These are phyloP conservation scores for Syncephalastrum contaminatum DNA, from an alignment of 371 early-diverging fungal genomes.

Conservation along the genomic window DNA sequence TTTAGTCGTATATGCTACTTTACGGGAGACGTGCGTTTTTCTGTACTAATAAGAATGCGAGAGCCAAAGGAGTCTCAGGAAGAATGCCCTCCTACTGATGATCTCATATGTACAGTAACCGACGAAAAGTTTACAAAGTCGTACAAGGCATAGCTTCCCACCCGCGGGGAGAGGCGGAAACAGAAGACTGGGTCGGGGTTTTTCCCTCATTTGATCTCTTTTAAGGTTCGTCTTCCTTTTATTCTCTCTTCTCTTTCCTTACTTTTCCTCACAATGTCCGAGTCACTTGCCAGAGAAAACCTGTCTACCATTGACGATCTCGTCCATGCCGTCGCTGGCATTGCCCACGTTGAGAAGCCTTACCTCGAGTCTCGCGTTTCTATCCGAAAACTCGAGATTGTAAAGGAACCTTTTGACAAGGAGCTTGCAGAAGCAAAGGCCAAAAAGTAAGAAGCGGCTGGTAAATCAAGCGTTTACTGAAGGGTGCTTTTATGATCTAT, in stretches of 20 bases:
- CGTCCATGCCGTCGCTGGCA: constrained; percentile 35
- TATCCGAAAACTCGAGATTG: constrained; percentile 26
- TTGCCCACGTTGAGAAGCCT: constrained; percentile 41
- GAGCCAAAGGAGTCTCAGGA: no score
- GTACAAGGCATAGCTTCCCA: no score
- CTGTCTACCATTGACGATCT: constrained; percentile 28
- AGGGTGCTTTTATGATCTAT: background rate
- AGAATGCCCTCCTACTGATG: no score
- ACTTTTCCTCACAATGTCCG: constrained; percentile 21
- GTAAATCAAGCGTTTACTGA: background rate
- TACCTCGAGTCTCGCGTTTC: constrained; percentile 24
- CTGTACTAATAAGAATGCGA: no score
- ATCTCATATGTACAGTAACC: no score
- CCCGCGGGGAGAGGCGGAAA: no score
- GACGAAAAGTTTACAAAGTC: no score
- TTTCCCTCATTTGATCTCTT: background rate
- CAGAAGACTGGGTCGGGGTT: no score
- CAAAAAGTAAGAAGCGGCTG: constrained; percentile 32
- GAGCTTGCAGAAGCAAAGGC: constrained; percentile 30
- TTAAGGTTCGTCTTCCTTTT: constrained; percentile 7
- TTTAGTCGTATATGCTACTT: no score
- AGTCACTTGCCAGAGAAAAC: constrained; percentile 10
- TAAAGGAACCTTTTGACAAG: constrained; percentile 32
- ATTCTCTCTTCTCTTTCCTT: constrained; percentile 11
- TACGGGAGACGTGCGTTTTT: no score